Percentiles rank a stretch among this genome's conserved stretches.
phyloP scores from a whole-genome alignment of 1,284 basidiomycete species.

The Trichosporon inkin region DNA sequence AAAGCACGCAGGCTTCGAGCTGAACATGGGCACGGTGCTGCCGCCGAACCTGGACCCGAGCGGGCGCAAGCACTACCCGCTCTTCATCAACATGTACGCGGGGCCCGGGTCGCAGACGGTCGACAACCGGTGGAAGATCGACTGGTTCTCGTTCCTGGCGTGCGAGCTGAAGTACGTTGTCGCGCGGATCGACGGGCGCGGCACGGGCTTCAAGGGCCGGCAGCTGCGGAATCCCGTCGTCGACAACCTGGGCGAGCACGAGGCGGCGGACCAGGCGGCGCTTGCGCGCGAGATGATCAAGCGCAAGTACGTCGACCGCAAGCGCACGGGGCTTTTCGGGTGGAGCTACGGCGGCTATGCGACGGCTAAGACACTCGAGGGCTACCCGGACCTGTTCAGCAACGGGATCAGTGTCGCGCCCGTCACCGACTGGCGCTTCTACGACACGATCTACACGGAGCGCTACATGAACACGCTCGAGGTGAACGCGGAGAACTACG shows the following conservation, averaged over 20 bases:
- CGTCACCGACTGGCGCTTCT: slow-evolving; percentile 78
- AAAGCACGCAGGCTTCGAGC: slow-evolving; percentile 70
- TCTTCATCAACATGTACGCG: slow-evolving; percentile 87
- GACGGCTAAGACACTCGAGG: slow-evolving; percentile 85
- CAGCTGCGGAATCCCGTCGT: slow-evolving; percentile 75
- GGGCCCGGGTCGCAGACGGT: slow-evolving; percentile 82
- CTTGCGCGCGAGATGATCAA: slow-evolving; percentile 58
- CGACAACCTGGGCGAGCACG: slow-evolving; percentile 77
- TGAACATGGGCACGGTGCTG: slow-evolving; percentile 83
- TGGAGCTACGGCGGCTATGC: slow-evolving; percentile 96
- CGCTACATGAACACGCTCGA: slow-evolving; percentile 89
- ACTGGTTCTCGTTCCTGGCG: slow-evolving; percentile 85
- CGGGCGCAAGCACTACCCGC: slow-evolving; percentile 87
- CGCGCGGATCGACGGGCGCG: slow-evolving; percentile 85
- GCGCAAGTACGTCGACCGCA: slow-evolving; percentile 54
- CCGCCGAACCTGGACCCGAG: slow-evolving; percentile 88
- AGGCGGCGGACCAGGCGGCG: slow-evolving; percentile 80
- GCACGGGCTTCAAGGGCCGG: slow-evolving; percentile 86
- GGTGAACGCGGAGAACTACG: slow-evolving; percentile 76
- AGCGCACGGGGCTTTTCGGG: slow-evolving; percentile 87
- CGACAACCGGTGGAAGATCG: slow-evolving; percentile 61
- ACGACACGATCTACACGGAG: slow-evolving; percentile 68
- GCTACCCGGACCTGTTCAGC: slow-evolving; percentile 74
- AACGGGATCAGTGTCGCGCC: slow-evolving; percentile 60
- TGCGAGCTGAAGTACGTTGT: slow-evolving; percentile 78